Evolutionary conservation across 2,329 filamentous ascomycete genomes (phyloP), one percentile per base, ranked within the genome.

Genomic region (Fonsecaea pedrosoi): DNA sequence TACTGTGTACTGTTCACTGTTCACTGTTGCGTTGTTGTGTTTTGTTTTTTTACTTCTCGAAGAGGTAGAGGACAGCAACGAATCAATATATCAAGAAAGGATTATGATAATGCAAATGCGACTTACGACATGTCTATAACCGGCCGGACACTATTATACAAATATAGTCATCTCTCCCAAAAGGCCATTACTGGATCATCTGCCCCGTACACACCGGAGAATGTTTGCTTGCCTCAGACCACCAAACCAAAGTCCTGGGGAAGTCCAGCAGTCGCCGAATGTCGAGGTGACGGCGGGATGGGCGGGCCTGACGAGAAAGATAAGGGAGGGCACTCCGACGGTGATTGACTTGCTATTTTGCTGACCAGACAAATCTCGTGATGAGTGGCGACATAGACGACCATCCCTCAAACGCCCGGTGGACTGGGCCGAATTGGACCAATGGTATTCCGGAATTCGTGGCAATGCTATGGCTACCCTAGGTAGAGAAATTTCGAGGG

Each of bases 261-360:
- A 25, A 25, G 25, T 3, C 13, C 4, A 34, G 53, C 53, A 55
- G 53, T 55, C 53, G 8, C 53, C 53, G 53, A 55, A 55, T 3
- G 25, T 15, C 30, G 25, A 55, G 2, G 2, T 25, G 25, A 25
- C 25, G 25, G 25, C 25, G 25, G 25, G 25, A 25, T 25, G 25
- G 25, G 25, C 25, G 25, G 25, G 1, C 30, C 18, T 5, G 25
- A 18, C 53, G 5, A 35, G 10, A n/a, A 7, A 55, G 53, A 55
- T 55, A 55, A 55, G 53, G 30, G 30, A 55, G 30, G 12, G 9
- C 30, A 32, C 53, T n/a, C 53, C 53, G 53, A 37, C 53, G 53
- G 53, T 10, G 53, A 55, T 55, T 55, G 53, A 15, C 18, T 30
- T 55, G 9, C 15, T n/a, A 25, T 18, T 35, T 18, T 1, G 13